These are phyloP conservation scores for Elsinoe necatrix DNA, from an alignment of 2,329 filamentous ascomycete genomes.

Conservation along the genomic window DNA sequence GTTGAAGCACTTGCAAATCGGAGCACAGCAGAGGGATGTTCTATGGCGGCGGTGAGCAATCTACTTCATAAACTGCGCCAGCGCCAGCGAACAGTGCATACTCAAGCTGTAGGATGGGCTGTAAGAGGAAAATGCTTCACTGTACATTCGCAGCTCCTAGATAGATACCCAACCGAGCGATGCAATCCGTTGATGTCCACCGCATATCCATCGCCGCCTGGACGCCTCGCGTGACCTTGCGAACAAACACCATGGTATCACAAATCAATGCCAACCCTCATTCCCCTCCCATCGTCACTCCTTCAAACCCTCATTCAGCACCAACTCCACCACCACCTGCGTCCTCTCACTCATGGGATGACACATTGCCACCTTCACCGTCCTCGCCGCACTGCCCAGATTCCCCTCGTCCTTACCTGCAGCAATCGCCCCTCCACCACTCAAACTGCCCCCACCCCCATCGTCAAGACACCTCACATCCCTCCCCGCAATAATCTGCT, in stretches of 20 bases:
- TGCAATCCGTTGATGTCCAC: not conserved
- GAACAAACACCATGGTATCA: conserved; percentile 11
- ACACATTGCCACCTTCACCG: conserved; percentile 90
- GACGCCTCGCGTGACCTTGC: not conserved
- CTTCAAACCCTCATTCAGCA: conserved; percentile 70
- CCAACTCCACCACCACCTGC: conserved; percentile 84
- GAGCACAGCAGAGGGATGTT: not conserved
- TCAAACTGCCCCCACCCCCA: conserved; percentile 54
- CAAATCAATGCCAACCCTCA: not conserved
- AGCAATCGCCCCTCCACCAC: conserved; percentile 31
- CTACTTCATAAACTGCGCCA: not conserved
- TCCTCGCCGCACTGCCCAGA: conserved; percentile 46
- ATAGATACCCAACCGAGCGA: conserved; percentile 12
- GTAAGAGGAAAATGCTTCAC: not conserved
- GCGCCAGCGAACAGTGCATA: not conserved
- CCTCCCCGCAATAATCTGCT: conserved; percentile 87
- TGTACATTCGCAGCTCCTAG: conserved; percentile 12
- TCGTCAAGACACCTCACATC: conserved; percentile 89
- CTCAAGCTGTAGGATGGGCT: not conserved
- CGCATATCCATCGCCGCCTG: not conserved
- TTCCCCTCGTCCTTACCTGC: conserved; percentile 32
- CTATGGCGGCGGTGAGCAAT: not conserved
- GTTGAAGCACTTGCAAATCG: not conserved
- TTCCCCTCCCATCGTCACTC: too few species aligned
- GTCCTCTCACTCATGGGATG: conserved; percentile 78